Percentiles rank a stretch among this genome's conserved stretches.
phyloP scores from a whole-genome alignment of 345 rosid species.

The Firmiana major region DNA sequence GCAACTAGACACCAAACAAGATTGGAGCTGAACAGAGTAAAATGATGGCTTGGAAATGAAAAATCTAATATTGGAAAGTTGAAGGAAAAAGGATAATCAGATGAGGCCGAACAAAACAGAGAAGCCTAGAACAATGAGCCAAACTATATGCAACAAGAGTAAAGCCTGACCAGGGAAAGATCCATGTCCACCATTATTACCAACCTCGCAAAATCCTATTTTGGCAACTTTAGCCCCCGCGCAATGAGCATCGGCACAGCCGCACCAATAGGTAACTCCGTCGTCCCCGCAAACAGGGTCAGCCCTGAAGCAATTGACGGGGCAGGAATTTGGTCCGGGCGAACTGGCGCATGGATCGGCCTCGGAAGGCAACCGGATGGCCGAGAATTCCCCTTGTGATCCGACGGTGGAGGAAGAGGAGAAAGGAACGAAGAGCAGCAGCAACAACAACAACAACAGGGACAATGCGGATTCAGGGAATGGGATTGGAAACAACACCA shows the following conservation, averaged over 20 bases:
- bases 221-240: conserved; percentile 59
- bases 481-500: neutral
- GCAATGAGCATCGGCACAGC: conserved; percentile 80
- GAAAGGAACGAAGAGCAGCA: neutral
- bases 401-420: neutral
- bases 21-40: neutral
- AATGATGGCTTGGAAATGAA: neutral
- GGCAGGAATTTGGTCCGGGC: conserved; percentile 39
- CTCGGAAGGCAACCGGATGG: conserved; percentile 28
- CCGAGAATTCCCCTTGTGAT: conserved; percentile 1
- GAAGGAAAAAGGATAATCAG: conserved; percentile 19
- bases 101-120: conserved; percentile 76
- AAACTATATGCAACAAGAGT: conserved; percentile 81
- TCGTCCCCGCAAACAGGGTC: conserved; percentile 94
- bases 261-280: conserved; percentile 96
- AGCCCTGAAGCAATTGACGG: conserved; percentile 74
- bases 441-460: neutral
- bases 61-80: neutral
- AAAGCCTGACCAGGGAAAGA: conserved; percentile 84
- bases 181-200: conserved; percentile 50
- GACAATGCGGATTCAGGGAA: neutral
- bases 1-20: neutral
- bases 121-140: conserved; percentile 84
- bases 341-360: conserved; percentile 22
- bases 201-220: conserved; percentile 70